Evolutionary conservation across 208 protist species (phyloP), one percentile per base, ranked within the genome.

Genomic region (Trypanosoma cruzi): DNA sequence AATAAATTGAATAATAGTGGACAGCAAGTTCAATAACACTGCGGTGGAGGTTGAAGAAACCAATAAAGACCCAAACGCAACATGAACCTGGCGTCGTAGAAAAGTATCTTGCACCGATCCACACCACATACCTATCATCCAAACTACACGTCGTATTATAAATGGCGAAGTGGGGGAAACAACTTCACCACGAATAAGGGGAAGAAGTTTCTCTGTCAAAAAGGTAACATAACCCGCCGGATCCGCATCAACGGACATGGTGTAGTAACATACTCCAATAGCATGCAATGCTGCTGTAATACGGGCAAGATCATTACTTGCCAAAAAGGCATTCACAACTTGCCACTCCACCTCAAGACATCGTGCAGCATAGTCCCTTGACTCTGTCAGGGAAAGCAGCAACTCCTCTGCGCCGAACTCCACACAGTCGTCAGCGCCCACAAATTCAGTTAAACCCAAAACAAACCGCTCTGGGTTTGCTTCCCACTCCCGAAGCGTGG

Each of bases 41-140:
- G 92, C 86, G 11, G 49, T 57, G 13, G 53, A 46, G 2, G 64
- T 72, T 7, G 63, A 42, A 2, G 73, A 42, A 29, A 74, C 64
- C 26, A 93, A 57, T 42, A 95, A 66, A 46, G 63, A 68, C 40
- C 80, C 75, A n/a, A 95, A 66, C 0, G 82, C 81, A 0, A 56
- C 53, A 52, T 94, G 82, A 0, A 96, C 82, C 28, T 71, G 37
- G 26, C 49, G 62, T 4, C 90, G 88, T 22, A 82, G 29, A 16
- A 18, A 36, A 3, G 59, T 28, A 40, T 83, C 44, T 0, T 61
- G 67, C 0, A 91, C 84, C 0, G 85, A 88, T 57, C 88, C 90
- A 46, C 90, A 96, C 88, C 90, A 96, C 90, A 94, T 93, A 0
- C 90, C 90, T 18, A 93, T 71, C 29, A 96, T 68, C 88, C 90